Evolutionary conservation across 2,329 filamentous ascomycete genomes (phyloP).

Genomic region (Fusarium chaquense): DNA sequence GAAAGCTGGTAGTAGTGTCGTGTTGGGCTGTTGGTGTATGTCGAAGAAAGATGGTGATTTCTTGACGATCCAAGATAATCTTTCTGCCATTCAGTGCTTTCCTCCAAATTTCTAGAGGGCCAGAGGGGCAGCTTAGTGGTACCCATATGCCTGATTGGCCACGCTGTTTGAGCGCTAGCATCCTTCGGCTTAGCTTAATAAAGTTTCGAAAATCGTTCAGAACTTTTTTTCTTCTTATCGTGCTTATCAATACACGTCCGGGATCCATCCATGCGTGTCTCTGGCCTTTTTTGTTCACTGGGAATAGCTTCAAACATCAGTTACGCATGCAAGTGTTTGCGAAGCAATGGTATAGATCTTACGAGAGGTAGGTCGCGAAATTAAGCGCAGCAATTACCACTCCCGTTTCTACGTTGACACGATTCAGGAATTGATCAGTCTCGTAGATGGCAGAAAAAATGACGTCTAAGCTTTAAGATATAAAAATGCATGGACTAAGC

Average conservation of each 20-base stretch:
- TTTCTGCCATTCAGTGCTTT: slow-evolving; percentile 37
- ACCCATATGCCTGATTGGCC: slow-evolving; percentile 40
- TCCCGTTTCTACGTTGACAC: neutral
- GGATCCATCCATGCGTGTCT: neutral
- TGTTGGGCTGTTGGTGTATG: slow-evolving; percentile 16
- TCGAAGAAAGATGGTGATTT: slow-evolving; percentile 38
- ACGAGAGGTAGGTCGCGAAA: no score
- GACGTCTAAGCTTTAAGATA: no score
- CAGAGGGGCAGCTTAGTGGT: slow-evolving; percentile 43
- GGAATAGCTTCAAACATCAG: slow-evolving; percentile 30
- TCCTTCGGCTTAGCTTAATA: neutral
- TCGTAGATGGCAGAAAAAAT: no score
- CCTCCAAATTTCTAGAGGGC: slow-evolving; percentile 46
- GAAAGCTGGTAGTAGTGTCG: slow-evolving; percentile 54
- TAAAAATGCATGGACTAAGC: no score
- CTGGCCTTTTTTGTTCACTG: neutral
- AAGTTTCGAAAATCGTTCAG: slow-evolving; percentile 38
- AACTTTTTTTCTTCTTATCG: slow-evolving; percentile 49
- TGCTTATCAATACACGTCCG: slow-evolving; percentile 29
- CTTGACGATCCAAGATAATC: slow-evolving; percentile 36
- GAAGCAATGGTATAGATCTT: neutral
- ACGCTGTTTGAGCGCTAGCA: rapidly evolving
- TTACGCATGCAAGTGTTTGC: neutral
- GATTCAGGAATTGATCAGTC: neutral
- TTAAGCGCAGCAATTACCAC: neutral